phyloP scores from a whole-genome alignment of 306 rosid genomes.

The Hippophae gyantsensis region DNA sequence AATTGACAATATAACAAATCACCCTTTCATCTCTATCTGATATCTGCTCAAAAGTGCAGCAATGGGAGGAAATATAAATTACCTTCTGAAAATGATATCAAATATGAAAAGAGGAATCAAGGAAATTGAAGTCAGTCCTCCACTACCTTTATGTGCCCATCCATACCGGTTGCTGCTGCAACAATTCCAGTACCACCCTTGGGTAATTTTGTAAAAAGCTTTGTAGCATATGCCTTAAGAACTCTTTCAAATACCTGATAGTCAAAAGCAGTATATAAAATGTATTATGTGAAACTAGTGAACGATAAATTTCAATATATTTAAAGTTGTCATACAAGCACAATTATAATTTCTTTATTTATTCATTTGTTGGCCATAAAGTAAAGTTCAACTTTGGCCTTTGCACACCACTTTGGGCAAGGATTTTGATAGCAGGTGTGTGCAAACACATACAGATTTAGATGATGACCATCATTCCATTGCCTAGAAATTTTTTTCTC shows the following conservation, averaged over 20 bases:
- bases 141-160: conserved; percentile 93
- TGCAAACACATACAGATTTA: no score
- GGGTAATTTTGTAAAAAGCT: conserved; percentile 81
- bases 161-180: conserved; percentile 99
- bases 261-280: conserved; percentile 15
- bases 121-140: conserved; percentile 14
- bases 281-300: no score
- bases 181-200: conserved; percentile 97
- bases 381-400: no score
- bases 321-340: no score
- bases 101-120: conserved; percentile 10
- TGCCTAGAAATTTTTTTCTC: no score
- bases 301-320: no score
- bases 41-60: conserved; percentile 47
- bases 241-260: conserved; percentile 84
- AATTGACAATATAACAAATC: conserved; percentile 93
- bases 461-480: no score
- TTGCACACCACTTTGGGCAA: no score
- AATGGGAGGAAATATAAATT: background rate
- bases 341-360: no score
- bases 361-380: no score
- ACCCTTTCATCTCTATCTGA: conserved; percentile 96
- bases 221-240: conserved; percentile 89
- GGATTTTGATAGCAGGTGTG: no score
- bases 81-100: conserved; percentile 15